Conservation (phyloP, 2,329 filamentous ascomycete species). For the Tolypocladium tundrense region DNA sequence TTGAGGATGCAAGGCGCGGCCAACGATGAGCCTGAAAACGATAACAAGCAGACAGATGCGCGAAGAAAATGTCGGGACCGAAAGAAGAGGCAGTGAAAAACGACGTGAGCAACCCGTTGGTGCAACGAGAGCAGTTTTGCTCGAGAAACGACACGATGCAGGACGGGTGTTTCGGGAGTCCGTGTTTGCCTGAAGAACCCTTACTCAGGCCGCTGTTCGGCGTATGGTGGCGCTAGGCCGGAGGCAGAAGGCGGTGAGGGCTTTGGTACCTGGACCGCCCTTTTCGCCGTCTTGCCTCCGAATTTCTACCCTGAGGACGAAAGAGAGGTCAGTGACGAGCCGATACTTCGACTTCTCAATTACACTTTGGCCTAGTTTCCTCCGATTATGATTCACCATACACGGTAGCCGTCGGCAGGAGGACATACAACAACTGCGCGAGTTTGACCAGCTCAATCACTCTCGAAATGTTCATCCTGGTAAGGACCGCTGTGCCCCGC, state of each 20-base stretch:
- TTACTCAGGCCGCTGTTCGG: not conserved
- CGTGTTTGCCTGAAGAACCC: not conserved
- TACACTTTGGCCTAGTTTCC: not conserved
- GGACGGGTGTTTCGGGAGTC: not conserved
- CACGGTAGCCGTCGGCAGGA: not conserved
- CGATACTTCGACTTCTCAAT: not conserved
- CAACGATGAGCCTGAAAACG: not conserved
- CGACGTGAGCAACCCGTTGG: not conserved
- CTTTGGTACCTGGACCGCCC: not conserved
- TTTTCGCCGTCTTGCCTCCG: not conserved
- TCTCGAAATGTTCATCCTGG: slow-evolving; percentile 4
- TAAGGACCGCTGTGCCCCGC: not conserved
- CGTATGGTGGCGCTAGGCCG: not conserved
- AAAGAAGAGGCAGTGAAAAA: not conserved
- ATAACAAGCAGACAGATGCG: not conserved
- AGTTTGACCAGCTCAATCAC: not conserved
- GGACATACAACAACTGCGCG: not conserved
- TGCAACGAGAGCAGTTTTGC: not conserved
- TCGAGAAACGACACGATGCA: not conserved
- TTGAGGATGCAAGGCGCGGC: not conserved
- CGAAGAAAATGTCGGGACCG: not conserved
- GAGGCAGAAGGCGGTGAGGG: slow-evolving; percentile 2
- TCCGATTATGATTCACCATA: not conserved
- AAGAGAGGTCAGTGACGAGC: not conserved
- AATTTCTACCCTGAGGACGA: not conserved